These are phyloP conservation scores for Vigna mungo DNA, from an alignment of 306 rosid species.

Conservation along the genomic window DNA sequence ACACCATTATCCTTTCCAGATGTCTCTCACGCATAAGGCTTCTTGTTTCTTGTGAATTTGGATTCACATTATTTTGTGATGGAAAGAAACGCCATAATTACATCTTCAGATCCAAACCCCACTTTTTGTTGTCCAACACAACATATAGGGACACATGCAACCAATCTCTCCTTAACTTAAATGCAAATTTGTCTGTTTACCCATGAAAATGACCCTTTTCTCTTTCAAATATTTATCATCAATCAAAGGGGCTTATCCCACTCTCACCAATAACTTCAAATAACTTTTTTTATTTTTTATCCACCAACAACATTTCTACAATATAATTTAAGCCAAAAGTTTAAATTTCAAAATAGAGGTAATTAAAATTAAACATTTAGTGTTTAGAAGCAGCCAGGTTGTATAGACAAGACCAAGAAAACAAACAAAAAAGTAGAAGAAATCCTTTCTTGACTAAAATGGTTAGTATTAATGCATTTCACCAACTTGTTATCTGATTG, in stretches of 20 bases:
- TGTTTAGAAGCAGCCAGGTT: background rate
- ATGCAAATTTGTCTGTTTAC: background rate
- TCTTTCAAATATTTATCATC: background rate
- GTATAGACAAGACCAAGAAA: background rate
- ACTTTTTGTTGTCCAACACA: constrained; percentile 19
- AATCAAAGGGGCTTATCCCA: background rate
- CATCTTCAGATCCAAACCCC: constrained; percentile 28
- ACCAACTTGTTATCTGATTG: constrained; percentile 32
- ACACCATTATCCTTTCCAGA: constrained; percentile 1
- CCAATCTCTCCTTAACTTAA: constrained; percentile 13
- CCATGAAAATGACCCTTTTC: constrained; percentile 17
- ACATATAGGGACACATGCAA: constrained; percentile 26
- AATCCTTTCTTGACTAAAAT: constrained; percentile 29
- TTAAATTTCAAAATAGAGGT: background rate
- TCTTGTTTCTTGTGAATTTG: background rate
- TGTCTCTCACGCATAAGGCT: background rate
- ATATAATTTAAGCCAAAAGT: background rate
- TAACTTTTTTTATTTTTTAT: too few species aligned
- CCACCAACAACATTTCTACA: too few species aligned
- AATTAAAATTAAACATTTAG: background rate
- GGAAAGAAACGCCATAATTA: constrained; percentile 5
- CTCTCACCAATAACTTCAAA: background rate
- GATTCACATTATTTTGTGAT: background rate
- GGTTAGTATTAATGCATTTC: constrained; percentile 21
- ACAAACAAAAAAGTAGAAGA: too few species aligned